These are phyloP conservation scores for Boechera divaricarpa DNA, from an alignment of 345 rosid genomes.

Conservation along the genomic window DNA sequence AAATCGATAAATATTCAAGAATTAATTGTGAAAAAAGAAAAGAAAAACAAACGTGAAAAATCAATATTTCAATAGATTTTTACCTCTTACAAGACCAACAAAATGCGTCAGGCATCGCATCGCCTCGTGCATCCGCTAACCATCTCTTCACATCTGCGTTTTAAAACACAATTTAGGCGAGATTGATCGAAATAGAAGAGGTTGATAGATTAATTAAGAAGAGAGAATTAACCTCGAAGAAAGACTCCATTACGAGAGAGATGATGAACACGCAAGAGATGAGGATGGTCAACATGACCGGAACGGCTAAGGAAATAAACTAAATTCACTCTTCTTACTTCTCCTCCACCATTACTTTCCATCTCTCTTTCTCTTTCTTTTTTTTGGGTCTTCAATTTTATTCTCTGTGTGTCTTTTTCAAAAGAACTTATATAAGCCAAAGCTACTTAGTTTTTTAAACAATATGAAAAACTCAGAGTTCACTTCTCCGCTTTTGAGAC, in stretches of 20 bases:
- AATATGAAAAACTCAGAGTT: conserved; percentile 12
- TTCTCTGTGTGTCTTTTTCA: conserved; percentile 34
- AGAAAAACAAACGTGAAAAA: neutral
- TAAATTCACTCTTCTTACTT: conserved; percentile 65
- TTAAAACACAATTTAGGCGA: neutral
- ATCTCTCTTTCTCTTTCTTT: conserved; percentile 14
- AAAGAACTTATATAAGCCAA: conserved; percentile 26
- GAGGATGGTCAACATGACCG: conserved; percentile 73
- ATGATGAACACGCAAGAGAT: conserved; percentile 71
- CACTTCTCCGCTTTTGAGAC: conserved; percentile 40
- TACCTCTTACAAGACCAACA: conserved; percentile 86
- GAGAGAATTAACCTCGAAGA: conserved; percentile 56
- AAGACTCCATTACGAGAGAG: conserved; percentile 56
- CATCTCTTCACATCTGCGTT: conserved; percentile 72
- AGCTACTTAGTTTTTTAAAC: conserved; percentile 26
- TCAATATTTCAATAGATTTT: neutral
- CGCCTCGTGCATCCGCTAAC: conserved; percentile 73
- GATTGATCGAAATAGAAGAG: neutral
- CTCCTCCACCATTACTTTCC: conserved; percentile 47
- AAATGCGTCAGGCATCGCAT: conserved; percentile 68
- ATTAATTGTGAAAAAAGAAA: too few species aligned
- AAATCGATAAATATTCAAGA: neutral
- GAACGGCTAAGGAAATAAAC: conserved; percentile 67
- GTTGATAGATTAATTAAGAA: neutral
- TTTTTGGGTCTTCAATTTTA: neutral